These are phyloP conservation scores for Polytrichum formosum DNA, from an alignment of 225 moss, liverwort and hornwort species.

Conservation along the genomic window DNA sequence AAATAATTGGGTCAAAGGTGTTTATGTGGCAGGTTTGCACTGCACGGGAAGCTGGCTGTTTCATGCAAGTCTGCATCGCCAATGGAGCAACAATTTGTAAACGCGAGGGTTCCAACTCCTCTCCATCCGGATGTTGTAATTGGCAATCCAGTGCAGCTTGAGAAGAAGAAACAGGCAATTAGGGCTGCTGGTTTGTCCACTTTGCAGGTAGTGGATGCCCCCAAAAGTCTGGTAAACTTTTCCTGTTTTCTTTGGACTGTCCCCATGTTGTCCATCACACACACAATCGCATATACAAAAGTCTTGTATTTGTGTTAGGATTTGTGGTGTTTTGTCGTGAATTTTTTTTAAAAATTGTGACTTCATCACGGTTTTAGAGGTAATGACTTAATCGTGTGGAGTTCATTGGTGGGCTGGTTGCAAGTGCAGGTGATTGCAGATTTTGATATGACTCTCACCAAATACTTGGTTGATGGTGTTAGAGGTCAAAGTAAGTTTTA, in stretches of 20 bases:
- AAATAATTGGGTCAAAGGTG: neutral
- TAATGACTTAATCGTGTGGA: neutral
- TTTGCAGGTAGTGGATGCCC: slow-evolving; percentile 41
- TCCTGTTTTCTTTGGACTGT: too few species aligned
- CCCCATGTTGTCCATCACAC: too few species aligned
- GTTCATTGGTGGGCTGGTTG: neutral
- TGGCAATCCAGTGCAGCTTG: slow-evolving; percentile 61
- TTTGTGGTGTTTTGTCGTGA: too few species aligned
- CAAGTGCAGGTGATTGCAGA: slow-evolving; percentile 71
- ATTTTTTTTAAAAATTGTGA: too few species aligned
- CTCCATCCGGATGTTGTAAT: slow-evolving; percentile 47
- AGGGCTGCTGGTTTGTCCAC: slow-evolving; percentile 62
- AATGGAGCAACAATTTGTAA: slow-evolving; percentile 58
- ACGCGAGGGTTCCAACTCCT: slow-evolving; percentile 23
- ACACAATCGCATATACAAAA: too few species aligned
- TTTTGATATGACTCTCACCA: slow-evolving; percentile 83
- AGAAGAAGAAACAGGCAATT: slow-evolving; percentile 67
- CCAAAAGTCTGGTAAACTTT: too few species aligned
- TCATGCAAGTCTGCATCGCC: slow-evolving; percentile 44
- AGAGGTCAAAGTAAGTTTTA: slow-evolving; percentile 65
- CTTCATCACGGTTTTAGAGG: too few species aligned
- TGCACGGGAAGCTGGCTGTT: slow-evolving; percentile 24
- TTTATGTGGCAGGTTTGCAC: slow-evolving; percentile 50
- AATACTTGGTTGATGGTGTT: slow-evolving; percentile 65
- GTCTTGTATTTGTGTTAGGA: too few species aligned